A percentile compares a stretch with the other conserved stretches of the same genome.
These are phyloP conservation scores for Cardiospermum halicacabum DNA, from an alignment of 345 rosid species.

Conservation along the genomic window DNA sequence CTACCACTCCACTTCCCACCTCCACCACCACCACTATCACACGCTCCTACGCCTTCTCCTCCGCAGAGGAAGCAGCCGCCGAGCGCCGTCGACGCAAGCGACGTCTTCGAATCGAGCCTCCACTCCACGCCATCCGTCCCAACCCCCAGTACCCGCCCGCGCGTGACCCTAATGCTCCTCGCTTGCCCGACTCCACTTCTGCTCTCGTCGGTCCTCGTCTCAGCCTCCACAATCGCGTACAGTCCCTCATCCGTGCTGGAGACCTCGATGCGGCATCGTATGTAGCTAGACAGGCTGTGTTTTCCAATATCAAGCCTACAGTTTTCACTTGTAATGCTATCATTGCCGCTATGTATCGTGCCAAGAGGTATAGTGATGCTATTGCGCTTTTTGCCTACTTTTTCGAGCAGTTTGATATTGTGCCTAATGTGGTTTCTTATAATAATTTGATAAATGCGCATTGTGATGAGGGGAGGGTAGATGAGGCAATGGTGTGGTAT, in stretches of 20 bases:
- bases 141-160: slow-evolving; percentile 42
- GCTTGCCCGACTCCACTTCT: slow-evolving; percentile 82
- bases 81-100: slow-evolving; percentile 93
- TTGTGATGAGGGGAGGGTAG: slow-evolving; percentile 85
- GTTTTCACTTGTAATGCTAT: slow-evolving; percentile 99
- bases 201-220: slow-evolving; percentile 85
- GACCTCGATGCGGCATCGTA: slow-evolving; percentile 90
- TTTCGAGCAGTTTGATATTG: slow-evolving; percentile 68
- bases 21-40: slow-evolving; percentile 11
- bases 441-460: slow-evolving; percentile 84
- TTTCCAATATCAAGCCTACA: slow-evolving; percentile 68
- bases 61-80: slow-evolving; percentile 96
- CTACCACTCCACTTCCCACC: slow-evolving; percentile 7
- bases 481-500: slow-evolving; percentile 60
- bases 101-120: slow-evolving; percentile 87
- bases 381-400: slow-evolving; percentile 71
- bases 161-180: slow-evolving; percentile 93
- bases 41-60: slow-evolving; percentile 64
- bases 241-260: slow-evolving; percentile 85
- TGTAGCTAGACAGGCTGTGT: slow-evolving; percentile 75
- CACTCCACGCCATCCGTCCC: slow-evolving; percentile 77
- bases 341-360: slow-evolving; percentile 89
- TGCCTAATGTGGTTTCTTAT: slow-evolving; percentile 91
- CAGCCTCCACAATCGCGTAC: slow-evolving; percentile 87
- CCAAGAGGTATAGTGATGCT: slow-evolving; percentile 74